Evolutionary conservation across 1,139 yeast species (phyloP), one percentile per base, ranked within the genome.

Genomic region (Pichia sp.): DNA sequence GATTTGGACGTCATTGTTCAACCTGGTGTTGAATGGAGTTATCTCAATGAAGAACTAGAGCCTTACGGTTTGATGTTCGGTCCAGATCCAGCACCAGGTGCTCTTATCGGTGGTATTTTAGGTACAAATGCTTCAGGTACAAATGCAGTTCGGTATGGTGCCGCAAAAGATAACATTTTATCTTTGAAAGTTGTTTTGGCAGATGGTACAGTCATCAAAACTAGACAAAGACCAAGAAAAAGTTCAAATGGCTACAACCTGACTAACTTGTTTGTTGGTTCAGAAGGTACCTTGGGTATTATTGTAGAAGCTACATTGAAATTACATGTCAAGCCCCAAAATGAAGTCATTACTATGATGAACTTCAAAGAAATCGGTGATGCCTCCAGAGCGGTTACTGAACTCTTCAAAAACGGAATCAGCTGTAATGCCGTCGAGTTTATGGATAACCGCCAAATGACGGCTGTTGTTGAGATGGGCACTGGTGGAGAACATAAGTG

Each of bases 1-100:
- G 90, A 85, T 67, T 69, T 84, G 58, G 90, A 85, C 62, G 76
- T 82, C n/a, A 79, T 76, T n/a, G 87, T 85, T 2, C 86, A 84
- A 63, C 85, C 87, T 0, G 89, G 86, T 8, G 79, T 84, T 11
- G 87, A 84, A 19, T 85, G 89, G 87, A 84, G 79, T 63, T 78
- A 79, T 10, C 68, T 85, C 50, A 84, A 81, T 55, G 87, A 82
- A 55, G 71, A 70, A 56, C 70, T 81, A 49, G 67, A 61, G 23
- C 72, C 72, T 8, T 65, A 75, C 60, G 74, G 75, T 13, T 69
- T 84, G 49, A 71, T 84, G 65, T 82, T 84, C 63, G 87, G 89
- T 0, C 86, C 87, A 6, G 90, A 85, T 67, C 90, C 90, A 4
- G 90, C 89, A 5, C 87, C 90, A 0, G 88, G 88, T 23, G 90